Percentiles rank a stretch among this genome's conserved stretches.
Conservation (phyloP, 2,329 filamentous ascomycete species). For the Trichoderma atrobrunneum region DNA sequence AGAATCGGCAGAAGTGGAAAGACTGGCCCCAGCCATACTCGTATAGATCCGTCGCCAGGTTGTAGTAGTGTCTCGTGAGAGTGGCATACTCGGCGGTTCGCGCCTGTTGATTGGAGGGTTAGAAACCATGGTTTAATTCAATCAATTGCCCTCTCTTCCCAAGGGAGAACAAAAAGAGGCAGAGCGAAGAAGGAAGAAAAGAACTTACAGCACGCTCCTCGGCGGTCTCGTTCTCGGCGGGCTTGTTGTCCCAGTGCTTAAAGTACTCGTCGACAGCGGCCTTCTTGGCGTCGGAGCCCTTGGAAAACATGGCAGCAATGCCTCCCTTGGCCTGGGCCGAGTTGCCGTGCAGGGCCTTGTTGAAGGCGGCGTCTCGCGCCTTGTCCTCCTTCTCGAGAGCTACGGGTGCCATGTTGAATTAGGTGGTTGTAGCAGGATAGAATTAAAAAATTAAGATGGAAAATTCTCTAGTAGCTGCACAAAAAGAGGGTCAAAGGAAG, state of each 20-base stretch:
- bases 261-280: conserved; percentile 89
- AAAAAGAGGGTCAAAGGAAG: not conserved
- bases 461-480: not conserved
- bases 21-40: conserved; percentile 91
- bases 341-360: conserved; percentile 77
- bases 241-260: conserved; percentile 93
- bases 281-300: conserved; percentile 72
- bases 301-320: conserved; percentile 79
- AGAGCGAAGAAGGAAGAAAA: not conserved
- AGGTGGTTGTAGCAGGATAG: not conserved
- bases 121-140: conserved; percentile 58
- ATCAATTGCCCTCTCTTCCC: not conserved
- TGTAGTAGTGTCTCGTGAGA: conserved; percentile 93
- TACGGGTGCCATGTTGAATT: conserved; percentile 19
- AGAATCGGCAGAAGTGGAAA: conserved; percentile 95
- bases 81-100: conserved; percentile 88
- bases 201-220: conserved; percentile 20
- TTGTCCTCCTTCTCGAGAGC: conserved; percentile 61
- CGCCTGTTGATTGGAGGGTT: conserved; percentile 47
- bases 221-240: conserved; percentile 60
- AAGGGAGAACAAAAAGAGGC: too few species aligned
- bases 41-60: conserved; percentile 86
- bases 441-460: not conserved
- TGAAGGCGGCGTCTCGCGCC: conserved; percentile 83
- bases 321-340: conserved; percentile 69